Evolutionary conservation across 2,329 filamentous ascomycete genomes (phyloP).

Genomic region (Beauveria sp.): DNA sequence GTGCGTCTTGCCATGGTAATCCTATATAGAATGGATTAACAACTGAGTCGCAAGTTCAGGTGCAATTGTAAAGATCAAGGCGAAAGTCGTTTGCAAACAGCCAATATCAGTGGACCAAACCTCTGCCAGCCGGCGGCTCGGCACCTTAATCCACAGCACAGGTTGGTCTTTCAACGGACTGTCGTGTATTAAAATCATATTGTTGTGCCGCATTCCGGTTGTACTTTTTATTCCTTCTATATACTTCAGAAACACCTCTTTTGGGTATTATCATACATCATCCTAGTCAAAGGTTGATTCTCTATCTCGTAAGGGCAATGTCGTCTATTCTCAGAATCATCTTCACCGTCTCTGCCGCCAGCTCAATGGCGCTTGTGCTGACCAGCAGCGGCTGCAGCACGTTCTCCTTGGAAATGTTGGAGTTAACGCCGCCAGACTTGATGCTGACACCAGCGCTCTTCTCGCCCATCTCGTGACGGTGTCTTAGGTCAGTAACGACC

Average conservation of each 20-base stretch:
- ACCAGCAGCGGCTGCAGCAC: conserved; percentile 93
- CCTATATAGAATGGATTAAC: not conserved
- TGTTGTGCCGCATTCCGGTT: conserved; percentile 10
- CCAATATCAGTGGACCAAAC: not conserved
- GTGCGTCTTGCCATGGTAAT: not conserved
- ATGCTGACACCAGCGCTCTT: conserved; percentile 96
- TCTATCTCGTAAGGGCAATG: conserved; percentile 55
- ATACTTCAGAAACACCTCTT: conserved; percentile 10
- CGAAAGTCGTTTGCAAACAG: not conserved
- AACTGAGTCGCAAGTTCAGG: not conserved
- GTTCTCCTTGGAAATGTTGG: conserved; percentile 94
- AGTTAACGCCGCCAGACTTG: conserved; percentile 93
- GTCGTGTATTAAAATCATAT: not conserved
- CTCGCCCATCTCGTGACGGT: conserved; percentile 91
- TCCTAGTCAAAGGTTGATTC: conserved; percentile 20
- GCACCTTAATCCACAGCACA: not conserved
- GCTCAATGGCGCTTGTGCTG: conserved; percentile 93
- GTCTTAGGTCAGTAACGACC: conserved; percentile 91
- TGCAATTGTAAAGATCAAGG: not conserved
- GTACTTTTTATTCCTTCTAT: conserved; percentile 9
- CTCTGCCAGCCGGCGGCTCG: conserved; percentile 6
- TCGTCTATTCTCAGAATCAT: conserved; percentile 70
- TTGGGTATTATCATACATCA: conserved; percentile 31
- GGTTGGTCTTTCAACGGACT: not conserved
- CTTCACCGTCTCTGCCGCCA: conserved; percentile 97